These are phyloP conservation scores for Metschnikowia proteae DNA, from an alignment of 805 yeast species.

Conservation along the genomic window DNA sequence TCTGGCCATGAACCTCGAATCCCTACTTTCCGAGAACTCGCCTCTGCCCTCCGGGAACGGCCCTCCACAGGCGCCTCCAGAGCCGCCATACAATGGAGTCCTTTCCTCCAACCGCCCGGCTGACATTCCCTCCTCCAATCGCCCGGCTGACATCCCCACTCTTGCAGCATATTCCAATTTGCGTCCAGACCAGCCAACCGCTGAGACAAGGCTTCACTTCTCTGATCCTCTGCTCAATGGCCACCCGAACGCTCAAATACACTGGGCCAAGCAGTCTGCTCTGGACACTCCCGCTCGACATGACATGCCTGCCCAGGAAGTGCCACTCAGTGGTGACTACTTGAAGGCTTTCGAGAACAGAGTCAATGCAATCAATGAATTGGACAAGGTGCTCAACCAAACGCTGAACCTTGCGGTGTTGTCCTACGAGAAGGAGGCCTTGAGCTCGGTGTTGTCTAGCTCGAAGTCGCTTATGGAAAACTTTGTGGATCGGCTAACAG, in stretches of 20 bases:
- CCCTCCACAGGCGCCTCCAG: not conserved
- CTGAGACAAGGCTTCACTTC: not conserved
- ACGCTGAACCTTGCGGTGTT: slow-evolving; percentile 19
- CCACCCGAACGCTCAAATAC: not conserved
- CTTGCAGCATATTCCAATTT: not conserved
- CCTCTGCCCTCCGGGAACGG: slow-evolving; percentile 9
- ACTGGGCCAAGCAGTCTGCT: not conserved
- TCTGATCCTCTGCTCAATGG: slow-evolving; percentile 1
- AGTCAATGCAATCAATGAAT: slow-evolving; percentile 12
- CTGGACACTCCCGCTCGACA: not conserved
- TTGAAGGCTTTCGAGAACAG: slow-evolving; percentile 12
- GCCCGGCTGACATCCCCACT: too few species aligned
- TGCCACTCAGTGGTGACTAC: slow-evolving; percentile 9
- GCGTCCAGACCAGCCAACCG: not conserved
- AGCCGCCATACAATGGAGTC: not conserved
- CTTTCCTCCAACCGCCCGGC: not conserved
- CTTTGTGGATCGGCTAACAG: slow-evolving; percentile 34
- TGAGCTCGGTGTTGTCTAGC: slow-evolving; percentile 13
- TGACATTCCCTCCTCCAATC: not conserved
- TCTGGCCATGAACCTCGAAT: slow-evolving; percentile 18
- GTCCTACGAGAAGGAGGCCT: slow-evolving; percentile 14
- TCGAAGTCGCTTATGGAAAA: slow-evolving; percentile 26
- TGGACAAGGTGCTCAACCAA: slow-evolving; percentile 14
- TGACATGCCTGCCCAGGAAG: not conserved
- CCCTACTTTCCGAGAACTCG: slow-evolving; percentile 17